Conservation (phyloP, 805 yeast species). For the Saturnispora ahearnii region DNA sequence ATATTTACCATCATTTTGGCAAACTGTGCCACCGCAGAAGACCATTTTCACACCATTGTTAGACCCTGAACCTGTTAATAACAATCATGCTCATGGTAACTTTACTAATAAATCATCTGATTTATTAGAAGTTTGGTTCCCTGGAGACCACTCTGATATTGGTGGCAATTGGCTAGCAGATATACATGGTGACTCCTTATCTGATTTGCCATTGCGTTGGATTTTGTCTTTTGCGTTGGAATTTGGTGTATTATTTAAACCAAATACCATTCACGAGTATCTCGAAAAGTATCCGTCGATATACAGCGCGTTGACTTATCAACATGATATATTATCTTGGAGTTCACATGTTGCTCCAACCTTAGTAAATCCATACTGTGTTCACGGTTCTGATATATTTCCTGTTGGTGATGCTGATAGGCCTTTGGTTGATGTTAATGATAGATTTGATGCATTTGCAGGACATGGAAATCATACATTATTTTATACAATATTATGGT, state of each 20-base stretch:
- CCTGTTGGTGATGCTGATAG: conserved; percentile 8
- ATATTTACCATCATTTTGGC: conserved; percentile 21
- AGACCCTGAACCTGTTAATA: conserved; percentile 5
- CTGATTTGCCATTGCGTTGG: conserved; percentile 53
- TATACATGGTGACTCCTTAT: conserved; percentile 33
- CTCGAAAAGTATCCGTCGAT: conserved; percentile 30
- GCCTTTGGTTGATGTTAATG: conserved; percentile 17
- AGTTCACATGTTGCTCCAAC: conserved; percentile 18
- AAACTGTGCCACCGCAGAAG: too few species aligned
- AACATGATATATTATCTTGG: too few species aligned
- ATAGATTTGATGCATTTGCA: conserved; percentile 25
- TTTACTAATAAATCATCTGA: conserved; percentile 21
- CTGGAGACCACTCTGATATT: conserved; percentile 61
- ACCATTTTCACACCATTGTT: too few species aligned
- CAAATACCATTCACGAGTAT: conserved; percentile 33
- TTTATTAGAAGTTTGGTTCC: conserved; percentile 52
- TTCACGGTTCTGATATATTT: conserved; percentile 10
- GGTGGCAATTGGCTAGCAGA: conserved; percentile 62
- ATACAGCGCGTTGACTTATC: conserved; percentile 21
- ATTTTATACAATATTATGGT: conserved; percentile 38
- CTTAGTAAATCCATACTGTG: conserved; percentile 2
- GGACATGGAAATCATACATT: conserved; percentile 31
- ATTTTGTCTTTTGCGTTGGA: conserved; percentile 45
- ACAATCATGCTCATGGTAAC: conserved; percentile 16
- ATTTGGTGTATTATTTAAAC: conserved; percentile 41